phyloP scores from a whole-genome alignment of 169 alveolate genomes.

The Babesia gibsoni region DNA sequence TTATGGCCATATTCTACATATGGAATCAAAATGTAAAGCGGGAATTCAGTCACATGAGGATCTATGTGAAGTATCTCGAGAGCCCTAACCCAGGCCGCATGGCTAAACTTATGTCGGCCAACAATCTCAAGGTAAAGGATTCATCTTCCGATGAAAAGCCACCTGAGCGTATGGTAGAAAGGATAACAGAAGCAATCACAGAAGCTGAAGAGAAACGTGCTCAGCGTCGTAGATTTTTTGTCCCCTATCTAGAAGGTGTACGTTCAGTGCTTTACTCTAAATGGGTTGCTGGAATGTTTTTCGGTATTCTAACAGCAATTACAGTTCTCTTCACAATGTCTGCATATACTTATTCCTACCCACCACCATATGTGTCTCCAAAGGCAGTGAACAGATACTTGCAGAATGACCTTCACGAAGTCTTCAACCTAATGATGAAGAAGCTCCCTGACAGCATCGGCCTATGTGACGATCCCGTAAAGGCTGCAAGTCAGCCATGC shows the following conservation, averaged over 20 bases:
- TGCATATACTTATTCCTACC: slow-evolving; percentile 21
- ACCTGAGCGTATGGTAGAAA: no score
- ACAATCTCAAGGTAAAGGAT: no score
- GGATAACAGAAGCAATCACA: no score
- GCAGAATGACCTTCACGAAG: slow-evolving; percentile 25
- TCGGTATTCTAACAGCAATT: slow-evolving; percentile 13
- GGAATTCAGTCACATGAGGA: slow-evolving; percentile 39
- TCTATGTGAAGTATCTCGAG: slow-evolving; percentile 38
- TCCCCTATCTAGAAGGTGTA: slow-evolving; percentile 24
- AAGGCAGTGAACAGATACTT: slow-evolving; percentile 23
- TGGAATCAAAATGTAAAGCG: slow-evolving; percentile 47
- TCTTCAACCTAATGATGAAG: slow-evolving; percentile 23
- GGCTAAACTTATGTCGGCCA: slow-evolving; percentile 6
- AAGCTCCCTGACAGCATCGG: slow-evolving; percentile 49
- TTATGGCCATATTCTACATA: slow-evolving; percentile 31
- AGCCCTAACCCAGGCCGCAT: neutral
- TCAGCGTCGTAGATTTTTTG: neutral
- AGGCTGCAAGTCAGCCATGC: slow-evolving; percentile 44
- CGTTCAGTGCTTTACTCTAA: slow-evolving; percentile 44
- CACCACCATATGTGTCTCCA: slow-evolving; percentile 3
- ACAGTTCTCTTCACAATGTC: slow-evolving; percentile 18
- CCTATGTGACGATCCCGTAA: slow-evolving; percentile 5
- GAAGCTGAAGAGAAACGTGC: neutral
- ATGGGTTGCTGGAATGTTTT: slow-evolving; percentile 19
- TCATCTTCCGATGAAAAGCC: neutral